Conservation (phyloP, 257 asterid genomes). For the Solanum peruvianum region DNA sequence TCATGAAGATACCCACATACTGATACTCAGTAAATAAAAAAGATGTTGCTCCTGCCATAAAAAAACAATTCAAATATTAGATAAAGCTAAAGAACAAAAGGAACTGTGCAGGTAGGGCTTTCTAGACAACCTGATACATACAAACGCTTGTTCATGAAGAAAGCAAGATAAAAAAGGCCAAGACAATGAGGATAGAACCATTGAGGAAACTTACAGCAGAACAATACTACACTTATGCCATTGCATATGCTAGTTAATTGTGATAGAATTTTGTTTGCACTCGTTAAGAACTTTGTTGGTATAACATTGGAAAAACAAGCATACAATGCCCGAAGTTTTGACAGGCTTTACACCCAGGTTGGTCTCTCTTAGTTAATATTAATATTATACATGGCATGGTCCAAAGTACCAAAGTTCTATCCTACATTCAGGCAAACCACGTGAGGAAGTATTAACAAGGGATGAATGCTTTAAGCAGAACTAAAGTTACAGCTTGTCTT, state of each 20-base stretch:
- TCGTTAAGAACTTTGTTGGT: background rate
- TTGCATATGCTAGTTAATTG: background rate
- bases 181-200: background rate
- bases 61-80: background rate
- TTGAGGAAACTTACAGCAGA: background rate
- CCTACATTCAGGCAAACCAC: background rate
- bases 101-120: background rate
- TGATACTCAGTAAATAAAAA: constrained; percentile 68
- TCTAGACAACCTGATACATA: background rate
- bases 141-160: background rate
- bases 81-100: background rate
- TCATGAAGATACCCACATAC: constrained; percentile 81
- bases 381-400: background rate
- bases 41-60: constrained; percentile 71
- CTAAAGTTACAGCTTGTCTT: background rate
- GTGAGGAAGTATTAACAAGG: background rate
- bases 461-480: background rate
- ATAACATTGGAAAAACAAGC: background rate
- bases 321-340: background rate
- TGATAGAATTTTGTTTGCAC: background rate
- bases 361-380: background rate
- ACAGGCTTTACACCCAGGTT: background rate
- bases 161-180: background rate
- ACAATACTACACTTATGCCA: background rate
- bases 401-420: background rate